Percentiles rank a stretch among this genome's conserved stretches.
Evolutionary conservation across 352 stramenopile genomes (phyloP).

Genomic region (Phytophthora pinifolia): DNA sequence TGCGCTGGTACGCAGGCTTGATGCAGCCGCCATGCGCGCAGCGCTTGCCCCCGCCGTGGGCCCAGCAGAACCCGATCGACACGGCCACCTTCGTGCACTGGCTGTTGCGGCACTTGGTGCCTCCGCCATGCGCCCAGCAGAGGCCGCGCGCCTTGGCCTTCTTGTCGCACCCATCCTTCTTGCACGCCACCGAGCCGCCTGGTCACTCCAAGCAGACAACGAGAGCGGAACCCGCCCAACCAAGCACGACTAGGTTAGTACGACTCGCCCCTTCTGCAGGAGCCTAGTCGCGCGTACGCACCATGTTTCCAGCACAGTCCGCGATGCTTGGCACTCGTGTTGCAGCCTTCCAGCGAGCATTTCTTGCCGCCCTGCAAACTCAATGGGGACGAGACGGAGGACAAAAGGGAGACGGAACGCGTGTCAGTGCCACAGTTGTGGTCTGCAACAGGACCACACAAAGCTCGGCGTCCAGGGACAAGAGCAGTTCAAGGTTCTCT

Average conservation of each 20-base stretch:
- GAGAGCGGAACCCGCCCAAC: not conserved
- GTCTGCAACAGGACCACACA: constrained; percentile 42
- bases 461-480: not conserved
- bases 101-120: constrained; percentile 34
- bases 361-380: constrained; percentile 46
- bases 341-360: constrained; percentile 41
- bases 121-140: constrained; percentile 51
- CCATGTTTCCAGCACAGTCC: constrained; percentile 32
- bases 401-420: too few relatives aligned
- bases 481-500: constrained; percentile 6
- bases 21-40: constrained; percentile 32
- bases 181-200: constrained; percentile 49
- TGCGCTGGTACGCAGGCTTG: constrained; percentile 40
- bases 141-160: constrained; percentile 42
- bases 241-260: too few relatives aligned
- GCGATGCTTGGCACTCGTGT: constrained; percentile 44
- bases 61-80: constrained; percentile 43
- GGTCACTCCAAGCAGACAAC: constrained; percentile 2
- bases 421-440: constrained; percentile 24
- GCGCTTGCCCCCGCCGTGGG: constrained; percentile 43
- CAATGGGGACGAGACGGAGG: too few relatives aligned
- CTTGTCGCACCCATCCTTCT: constrained; percentile 40
- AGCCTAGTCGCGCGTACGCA: not conserved
- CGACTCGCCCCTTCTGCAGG: too few relatives aligned
- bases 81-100: constrained; percentile 40